Conservation (phyloP, 83 land plant species). For the Diphasiastrum complanatum region DNA sequence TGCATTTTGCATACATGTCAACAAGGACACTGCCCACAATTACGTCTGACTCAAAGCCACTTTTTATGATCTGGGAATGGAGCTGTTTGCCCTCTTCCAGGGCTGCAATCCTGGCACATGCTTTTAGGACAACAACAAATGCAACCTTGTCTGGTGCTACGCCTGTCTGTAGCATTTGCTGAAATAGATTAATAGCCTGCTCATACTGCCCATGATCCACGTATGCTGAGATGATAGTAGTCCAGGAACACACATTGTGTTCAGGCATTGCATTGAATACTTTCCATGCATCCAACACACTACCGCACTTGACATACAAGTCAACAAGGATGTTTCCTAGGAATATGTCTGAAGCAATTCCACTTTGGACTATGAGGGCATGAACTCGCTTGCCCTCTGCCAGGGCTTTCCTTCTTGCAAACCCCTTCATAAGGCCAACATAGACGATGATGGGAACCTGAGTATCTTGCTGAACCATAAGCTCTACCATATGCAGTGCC, state of each 20-base stretch:
- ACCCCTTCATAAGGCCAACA: too few species aligned
- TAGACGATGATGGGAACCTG: too few species aligned
- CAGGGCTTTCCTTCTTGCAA: neutral
- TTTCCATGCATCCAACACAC: slow-evolving; percentile 17
- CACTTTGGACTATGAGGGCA: slow-evolving; percentile 5
- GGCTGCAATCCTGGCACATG: slow-evolving; percentile 4
- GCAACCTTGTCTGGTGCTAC: slow-evolving; percentile 20
- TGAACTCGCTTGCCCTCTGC: slow-evolving; percentile 25
- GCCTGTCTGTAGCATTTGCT: slow-evolving; percentile 17
- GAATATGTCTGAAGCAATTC: slow-evolving; percentile 11
- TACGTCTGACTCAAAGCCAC: slow-evolving; percentile 12
- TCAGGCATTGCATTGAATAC: slow-evolving; percentile 25
- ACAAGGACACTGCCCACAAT: slow-evolving; percentile 27
- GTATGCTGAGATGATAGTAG: slow-evolving; percentile 17
- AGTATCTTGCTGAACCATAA: too few species aligned
- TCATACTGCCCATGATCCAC: slow-evolving; percentile 13
- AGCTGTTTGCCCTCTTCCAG: slow-evolving; percentile 9
- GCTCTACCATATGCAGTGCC: too few species aligned
- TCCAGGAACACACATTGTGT: slow-evolving; percentile 27
- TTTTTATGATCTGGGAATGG: slow-evolving; percentile 24
- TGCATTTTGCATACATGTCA: slow-evolving; percentile 30
- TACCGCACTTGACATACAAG: slow-evolving; percentile 22
- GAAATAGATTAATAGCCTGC: slow-evolving; percentile 20
- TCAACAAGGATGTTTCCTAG: slow-evolving; percentile 22
- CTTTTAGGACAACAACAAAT: slow-evolving; percentile 21